These are phyloP conservation scores for Vitis rupestris DNA, from an alignment of 164 flowering plant species.

Conservation along the genomic window DNA sequence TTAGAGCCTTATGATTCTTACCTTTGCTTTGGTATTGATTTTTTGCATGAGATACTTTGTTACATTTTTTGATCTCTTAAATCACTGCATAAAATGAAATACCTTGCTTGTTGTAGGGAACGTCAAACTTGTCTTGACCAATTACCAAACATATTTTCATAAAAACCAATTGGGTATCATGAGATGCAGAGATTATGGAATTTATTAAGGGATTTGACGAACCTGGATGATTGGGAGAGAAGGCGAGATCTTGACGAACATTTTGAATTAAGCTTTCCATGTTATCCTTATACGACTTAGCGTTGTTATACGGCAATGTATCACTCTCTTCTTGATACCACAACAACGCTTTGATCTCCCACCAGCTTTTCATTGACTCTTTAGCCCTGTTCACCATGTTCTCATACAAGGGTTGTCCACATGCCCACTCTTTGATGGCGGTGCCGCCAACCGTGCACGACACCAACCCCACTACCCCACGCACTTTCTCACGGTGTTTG, in stretches of 20 bases:
- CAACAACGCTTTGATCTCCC: conserved; percentile 57
- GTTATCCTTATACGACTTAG: neutral
- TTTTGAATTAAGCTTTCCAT: no score
- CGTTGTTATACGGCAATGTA: conserved; percentile 38
- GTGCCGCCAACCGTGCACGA: conserved; percentile 94
- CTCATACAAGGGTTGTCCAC: conserved; percentile 60
- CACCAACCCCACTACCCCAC: conserved; percentile 43
- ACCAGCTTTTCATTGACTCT: conserved; percentile 43
- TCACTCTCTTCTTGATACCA: conserved; percentile 96
- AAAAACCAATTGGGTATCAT: no score
- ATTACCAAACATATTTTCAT: no score
- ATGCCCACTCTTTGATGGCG: conserved; percentile 80
- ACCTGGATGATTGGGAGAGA: conserved; percentile 80
- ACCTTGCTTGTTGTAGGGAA: no score
- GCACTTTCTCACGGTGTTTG: conserved; percentile 18
- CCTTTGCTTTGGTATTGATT: no score
- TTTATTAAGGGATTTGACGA: neutral
- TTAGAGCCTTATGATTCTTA: no score
- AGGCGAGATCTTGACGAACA: conserved; percentile 31
- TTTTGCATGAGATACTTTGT: no score
- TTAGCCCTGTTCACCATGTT: conserved; percentile 66
- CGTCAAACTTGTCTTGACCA: no score
- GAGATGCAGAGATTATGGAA: no score
- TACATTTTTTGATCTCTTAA: no score
- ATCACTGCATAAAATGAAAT: no score